Percentiles rank a stretch among this genome's conserved stretches.
phyloP scores from a whole-genome alignment of 1,284 basidiomycete genomes.

The Irpex sp. region DNA sequence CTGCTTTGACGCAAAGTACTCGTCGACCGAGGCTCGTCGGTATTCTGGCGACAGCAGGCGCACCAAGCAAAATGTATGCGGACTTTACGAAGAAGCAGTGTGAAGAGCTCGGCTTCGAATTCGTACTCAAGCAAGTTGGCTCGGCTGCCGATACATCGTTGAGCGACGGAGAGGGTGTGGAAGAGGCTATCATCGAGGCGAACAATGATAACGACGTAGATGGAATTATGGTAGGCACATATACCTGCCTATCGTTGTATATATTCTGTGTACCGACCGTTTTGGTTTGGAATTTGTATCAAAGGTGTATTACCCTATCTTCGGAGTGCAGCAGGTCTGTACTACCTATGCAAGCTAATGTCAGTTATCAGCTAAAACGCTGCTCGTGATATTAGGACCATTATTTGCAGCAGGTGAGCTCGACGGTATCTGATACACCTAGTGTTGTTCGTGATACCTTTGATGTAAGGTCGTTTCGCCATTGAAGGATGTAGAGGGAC shows the following conservation, averaged over 20 bases:
- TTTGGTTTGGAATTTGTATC: conserved; percentile 1
- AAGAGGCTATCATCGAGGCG: conserved; percentile 92
- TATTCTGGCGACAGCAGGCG: conserved; percentile 83
- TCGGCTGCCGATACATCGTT: conserved; percentile 47
- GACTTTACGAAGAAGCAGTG: conserved; percentile 94
- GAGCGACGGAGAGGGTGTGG: conserved; percentile 69
- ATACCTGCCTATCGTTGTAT: conserved; percentile 8
- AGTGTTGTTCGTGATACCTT: neutral
- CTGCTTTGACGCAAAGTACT: conserved; percentile 34
- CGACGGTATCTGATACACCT: too few species aligned
- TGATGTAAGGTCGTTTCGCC: conserved; percentile 78
- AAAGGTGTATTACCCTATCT: conserved; percentile 92
- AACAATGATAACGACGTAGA: conserved; percentile 84
- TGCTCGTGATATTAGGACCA: conserved; percentile 62
- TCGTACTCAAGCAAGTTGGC: conserved; percentile 72
- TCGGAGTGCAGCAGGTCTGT: conserved; percentile 76
- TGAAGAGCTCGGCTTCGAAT: conserved; percentile 83
- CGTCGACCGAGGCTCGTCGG: conserved; percentile 79
- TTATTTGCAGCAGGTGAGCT: conserved; percentile 81
- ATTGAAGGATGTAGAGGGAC: conserved; percentile 94
- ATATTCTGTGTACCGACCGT: conserved; percentile 4
- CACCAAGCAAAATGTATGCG: conserved; percentile 87
- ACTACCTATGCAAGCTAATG: conserved; percentile 8
- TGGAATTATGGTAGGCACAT: conserved; percentile 84
- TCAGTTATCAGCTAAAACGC: conserved; percentile 7